phyloP scores from a whole-genome alignment of 257 asterid species.

The Rehmannia glutinosa region DNA sequence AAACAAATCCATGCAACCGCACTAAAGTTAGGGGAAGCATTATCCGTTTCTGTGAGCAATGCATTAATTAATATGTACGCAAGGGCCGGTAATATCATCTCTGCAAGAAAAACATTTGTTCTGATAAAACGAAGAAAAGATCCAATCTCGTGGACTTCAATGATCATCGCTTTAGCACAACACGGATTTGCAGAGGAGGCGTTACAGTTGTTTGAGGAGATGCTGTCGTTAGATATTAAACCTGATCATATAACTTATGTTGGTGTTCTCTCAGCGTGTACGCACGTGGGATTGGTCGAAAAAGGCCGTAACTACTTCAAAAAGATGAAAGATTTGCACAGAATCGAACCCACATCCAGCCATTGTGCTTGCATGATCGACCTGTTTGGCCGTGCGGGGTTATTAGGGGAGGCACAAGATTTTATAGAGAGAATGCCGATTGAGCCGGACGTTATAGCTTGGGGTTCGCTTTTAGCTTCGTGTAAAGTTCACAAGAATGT shows the following conservation, averaged over 20 bases:
- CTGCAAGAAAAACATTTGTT: slow-evolving; percentile 48
- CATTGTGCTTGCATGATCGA: slow-evolving; percentile 90
- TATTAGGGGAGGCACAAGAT: slow-evolving; percentile 61
- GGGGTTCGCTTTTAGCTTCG: slow-evolving; percentile 91
- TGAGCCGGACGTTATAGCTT: slow-evolving; percentile 75
- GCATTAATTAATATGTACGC: slow-evolving; percentile 83
- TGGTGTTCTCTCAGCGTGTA: slow-evolving; percentile 81
- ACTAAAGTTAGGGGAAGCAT: slow-evolving; percentile 46
- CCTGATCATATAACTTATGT: slow-evolving; percentile 88
- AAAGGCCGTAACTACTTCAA: slow-evolving; percentile 65
- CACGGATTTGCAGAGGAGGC: slow-evolving; percentile 84
- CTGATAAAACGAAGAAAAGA: slow-evolving; percentile 40
- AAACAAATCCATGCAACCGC: slow-evolving; percentile 71
- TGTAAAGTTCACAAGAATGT: slow-evolving; percentile 67
- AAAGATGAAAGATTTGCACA: slow-evolving; percentile 64
- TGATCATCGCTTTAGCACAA: slow-evolving; percentile 81
- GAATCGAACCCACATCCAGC: slow-evolving; percentile 59
- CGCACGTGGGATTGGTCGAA: slow-evolving; percentile 76
- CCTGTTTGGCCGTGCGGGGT: slow-evolving; percentile 82
- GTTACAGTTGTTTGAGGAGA: slow-evolving; percentile 51
- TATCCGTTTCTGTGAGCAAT: slow-evolving; percentile 66
- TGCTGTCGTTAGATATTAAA: slow-evolving; percentile 46
- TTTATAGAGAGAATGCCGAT: slow-evolving; percentile 60
- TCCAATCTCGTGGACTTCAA: slow-evolving; percentile 79
- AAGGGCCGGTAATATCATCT: slow-evolving; percentile 61